Evolutionary conservation across 371 early-diverging fungal species (phyloP).

Genomic region (Chytridium lagenaria): DNA sequence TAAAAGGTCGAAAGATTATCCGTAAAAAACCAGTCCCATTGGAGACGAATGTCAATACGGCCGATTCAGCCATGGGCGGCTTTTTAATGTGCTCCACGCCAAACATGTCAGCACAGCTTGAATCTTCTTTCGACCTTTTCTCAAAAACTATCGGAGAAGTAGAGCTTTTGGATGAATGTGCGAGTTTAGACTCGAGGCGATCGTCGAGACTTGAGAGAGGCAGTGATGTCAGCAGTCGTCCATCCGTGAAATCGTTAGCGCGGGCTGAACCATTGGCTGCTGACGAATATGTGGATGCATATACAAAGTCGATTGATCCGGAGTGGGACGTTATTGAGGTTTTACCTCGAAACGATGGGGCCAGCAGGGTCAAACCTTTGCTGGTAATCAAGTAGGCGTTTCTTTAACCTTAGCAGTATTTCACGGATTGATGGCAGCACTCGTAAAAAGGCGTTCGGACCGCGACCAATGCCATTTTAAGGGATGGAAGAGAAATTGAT

Average conservation of each 20-base stretch:
- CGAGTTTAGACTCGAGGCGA: neutral
- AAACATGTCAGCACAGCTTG: neutral
- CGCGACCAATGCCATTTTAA: slow-evolving; percentile 4
- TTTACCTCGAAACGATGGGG: no score
- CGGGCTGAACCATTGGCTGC: neutral
- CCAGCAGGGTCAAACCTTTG: no score
- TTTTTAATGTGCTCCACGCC: slow-evolving; percentile 15
- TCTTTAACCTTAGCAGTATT: no score
- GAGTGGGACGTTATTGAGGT: slow-evolving; percentile 1
- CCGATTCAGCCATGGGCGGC: neutral
- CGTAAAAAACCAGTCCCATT: neutral
- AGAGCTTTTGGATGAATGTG: slow-evolving; percentile 13
- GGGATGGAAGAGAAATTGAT: neutral
- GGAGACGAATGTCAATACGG: neutral
- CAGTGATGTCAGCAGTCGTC: neutral
- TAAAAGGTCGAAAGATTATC: no score
- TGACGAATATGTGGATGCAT: neutral
- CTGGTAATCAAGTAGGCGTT: no score
- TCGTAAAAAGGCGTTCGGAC: neutral
- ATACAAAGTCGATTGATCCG: slow-evolving; percentile 1
- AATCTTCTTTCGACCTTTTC: neutral
- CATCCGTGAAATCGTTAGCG: neutral
- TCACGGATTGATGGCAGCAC: neutral
- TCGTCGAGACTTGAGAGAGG: neutral
- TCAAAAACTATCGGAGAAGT: neutral